Evolutionary conservation across 2,329 filamentous ascomycete genomes (phyloP).

Genomic region (Cercospora nicotianae): DNA sequence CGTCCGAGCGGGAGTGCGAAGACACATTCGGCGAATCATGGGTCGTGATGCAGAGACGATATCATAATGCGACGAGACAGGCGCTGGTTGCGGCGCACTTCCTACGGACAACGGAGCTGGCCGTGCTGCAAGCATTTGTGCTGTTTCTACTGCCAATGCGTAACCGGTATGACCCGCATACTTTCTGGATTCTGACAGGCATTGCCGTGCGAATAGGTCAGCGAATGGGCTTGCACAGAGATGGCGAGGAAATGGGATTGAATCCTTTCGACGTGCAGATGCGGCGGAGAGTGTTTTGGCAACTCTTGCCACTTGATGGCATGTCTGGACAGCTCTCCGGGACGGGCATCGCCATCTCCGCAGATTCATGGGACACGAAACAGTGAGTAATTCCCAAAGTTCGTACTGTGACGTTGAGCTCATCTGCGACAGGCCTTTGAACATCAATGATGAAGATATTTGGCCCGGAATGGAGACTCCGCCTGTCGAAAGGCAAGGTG

Average conservation of each 20-base stretch:
- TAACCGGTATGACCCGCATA: slow-evolving; percentile 49
- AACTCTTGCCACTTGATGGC: slow-evolving; percentile 61
- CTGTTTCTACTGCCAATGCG: slow-evolving; percentile 56
- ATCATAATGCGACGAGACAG: slow-evolving; percentile 57
- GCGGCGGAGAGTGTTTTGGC: slow-evolving; percentile 62
- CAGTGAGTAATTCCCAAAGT: slow-evolving; percentile 3
- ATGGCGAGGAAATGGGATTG: slow-evolving; percentile 54
- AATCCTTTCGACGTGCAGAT: slow-evolving; percentile 59
- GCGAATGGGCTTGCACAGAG: slow-evolving; percentile 61
- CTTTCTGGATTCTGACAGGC: slow-evolving; percentile 65
- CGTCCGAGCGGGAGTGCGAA: slow-evolving; percentile 50
- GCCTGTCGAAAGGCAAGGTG: slow-evolving; percentile 46
- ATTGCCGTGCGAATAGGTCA: slow-evolving; percentile 62
- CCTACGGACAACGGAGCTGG: slow-evolving; percentile 64
- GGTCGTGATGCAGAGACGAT: slow-evolving; percentile 20
- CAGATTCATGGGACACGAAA: slow-evolving; percentile 37
- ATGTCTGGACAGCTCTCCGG: slow-evolving; percentile 36
- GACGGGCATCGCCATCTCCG: slow-evolving; percentile 32
- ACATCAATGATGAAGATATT: slow-evolving; percentile 41
- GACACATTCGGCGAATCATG: slow-evolving; percentile 53
- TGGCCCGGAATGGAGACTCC: slow-evolving; percentile 51
- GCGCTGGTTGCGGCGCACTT: slow-evolving; percentile 67
- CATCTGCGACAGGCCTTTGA: slow-evolving; percentile 28
- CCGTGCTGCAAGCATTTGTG: slow-evolving; percentile 66
- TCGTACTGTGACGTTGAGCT: not conserved